Conservation (phyloP, 495 filamentous ascomycete species). For the Xylaria venustula region DNA sequence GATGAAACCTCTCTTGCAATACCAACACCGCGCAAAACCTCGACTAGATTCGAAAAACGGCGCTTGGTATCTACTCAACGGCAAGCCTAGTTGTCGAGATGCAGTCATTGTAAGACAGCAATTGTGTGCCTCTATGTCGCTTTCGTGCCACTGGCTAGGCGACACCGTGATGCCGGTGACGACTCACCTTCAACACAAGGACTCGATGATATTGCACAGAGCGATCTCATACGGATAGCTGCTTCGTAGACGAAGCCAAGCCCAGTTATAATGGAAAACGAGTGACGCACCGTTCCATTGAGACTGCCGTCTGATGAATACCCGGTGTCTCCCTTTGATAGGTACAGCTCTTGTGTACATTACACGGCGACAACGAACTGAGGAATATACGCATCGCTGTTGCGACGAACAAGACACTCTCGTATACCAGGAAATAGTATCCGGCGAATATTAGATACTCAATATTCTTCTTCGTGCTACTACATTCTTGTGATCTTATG, state of each 20-base stretch:
- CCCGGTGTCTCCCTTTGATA: background rate
- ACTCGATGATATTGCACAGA: background rate
- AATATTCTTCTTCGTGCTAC: no score
- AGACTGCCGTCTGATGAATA: background rate
- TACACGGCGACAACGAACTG: background rate
- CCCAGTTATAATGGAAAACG: background rate
- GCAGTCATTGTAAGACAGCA: background rate
- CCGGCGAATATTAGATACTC: no score
- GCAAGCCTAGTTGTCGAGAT: no score
- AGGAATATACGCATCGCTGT: background rate
- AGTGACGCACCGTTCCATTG: background rate
- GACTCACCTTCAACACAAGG: background rate
- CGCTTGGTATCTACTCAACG: background rate
- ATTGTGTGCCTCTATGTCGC: background rate
- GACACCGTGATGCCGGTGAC: background rate
- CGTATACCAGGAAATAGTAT: no score
- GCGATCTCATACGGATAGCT: background rate
- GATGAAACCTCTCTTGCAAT: background rate
- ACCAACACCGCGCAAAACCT: background rate
- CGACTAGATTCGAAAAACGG: background rate
- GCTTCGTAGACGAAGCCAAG: background rate
- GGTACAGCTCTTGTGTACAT: background rate
- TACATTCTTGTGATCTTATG: background rate
- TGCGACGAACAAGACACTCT: no score
- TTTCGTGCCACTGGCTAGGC: background rate